Conservation (phyloP, 768 basidiomycete genomes). For the Lepiota brunneoincarnata region DNA sequence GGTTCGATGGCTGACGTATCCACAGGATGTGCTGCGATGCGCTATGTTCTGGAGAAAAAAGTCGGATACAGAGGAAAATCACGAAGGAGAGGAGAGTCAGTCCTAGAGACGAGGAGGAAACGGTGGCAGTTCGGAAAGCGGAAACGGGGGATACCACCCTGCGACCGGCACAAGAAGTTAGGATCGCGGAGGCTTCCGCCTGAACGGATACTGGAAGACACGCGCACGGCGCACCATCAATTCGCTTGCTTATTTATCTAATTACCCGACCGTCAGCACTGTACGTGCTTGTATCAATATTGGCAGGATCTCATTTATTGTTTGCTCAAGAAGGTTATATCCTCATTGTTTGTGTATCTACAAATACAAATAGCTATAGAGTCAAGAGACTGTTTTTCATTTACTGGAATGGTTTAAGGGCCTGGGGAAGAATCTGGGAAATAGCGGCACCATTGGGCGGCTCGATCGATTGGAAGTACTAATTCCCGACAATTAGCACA, state of each 20-base stretch:
- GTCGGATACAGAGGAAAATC: background rate
- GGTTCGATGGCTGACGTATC: background rate
- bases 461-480: slow-evolving; percentile 63
- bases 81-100: background rate
- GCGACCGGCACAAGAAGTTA: no score
- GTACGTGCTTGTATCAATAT: no score
- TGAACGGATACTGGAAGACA: no score
- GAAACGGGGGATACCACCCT: no score
- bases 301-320: no score
- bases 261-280: no score
- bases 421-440: slow-evolving; percentile 52
- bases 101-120: background rate
- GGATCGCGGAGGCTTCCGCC: no score
- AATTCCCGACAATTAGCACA: slow-evolving; percentile 1
- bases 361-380: background rate
- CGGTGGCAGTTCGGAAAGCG: background rate
- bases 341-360: no score
- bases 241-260: no score
- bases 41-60: slow-evolving; percentile 2
- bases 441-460: slow-evolving; percentile 57
- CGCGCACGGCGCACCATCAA: no score
- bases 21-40: background rate
- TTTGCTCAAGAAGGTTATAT: no score
- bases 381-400: background rate
- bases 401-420: slow-evolving; percentile 52